A percentile compares a stretch with the other conserved stretches of the same genome.
phyloP scores from a whole-genome alignment of 2,329 filamentous ascomycete species.

The Aspergillus sp. region DNA sequence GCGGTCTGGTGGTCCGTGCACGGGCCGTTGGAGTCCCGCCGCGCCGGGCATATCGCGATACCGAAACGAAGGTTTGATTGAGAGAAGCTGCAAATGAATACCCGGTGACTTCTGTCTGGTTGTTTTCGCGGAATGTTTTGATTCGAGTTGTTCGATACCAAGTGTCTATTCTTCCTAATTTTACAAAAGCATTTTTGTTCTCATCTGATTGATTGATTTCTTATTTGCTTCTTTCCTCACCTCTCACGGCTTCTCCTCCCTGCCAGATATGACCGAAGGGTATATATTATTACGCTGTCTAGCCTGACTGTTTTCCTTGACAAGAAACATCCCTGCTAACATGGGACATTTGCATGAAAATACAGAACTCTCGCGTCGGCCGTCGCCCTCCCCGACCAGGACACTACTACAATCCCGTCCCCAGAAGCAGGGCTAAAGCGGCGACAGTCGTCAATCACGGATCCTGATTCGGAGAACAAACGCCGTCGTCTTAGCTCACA shows the following conservation, averaged over 20 bases:
- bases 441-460: slow-evolving; percentile 56
- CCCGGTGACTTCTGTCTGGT: background rate
- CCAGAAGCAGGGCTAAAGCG: slow-evolving; percentile 49
- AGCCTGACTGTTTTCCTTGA: background rate
- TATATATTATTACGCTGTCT: slow-evolving; percentile 2
- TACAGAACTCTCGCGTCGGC: slow-evolving; percentile 52
- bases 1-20: slow-evolving; percentile 33
- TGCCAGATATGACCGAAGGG: slow-evolving; percentile 21
- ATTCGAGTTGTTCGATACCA: background rate
- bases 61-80: slow-evolving; percentile 7
- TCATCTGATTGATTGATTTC: background rate
- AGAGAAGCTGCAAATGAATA: background rate
- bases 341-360: background rate
- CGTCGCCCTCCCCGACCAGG: slow-evolving; percentile 54
- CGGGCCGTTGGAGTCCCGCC: slow-evolving; percentile 16
- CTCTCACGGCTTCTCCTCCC: background rate
- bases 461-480: slow-evolving; percentile 52
- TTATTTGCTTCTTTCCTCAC: background rate
- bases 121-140: background rate
- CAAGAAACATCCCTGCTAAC: background rate
- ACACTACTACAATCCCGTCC: slow-evolving; percentile 23
- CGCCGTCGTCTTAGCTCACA: slow-evolving; percentile 52
- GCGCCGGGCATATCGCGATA: slow-evolving; percentile 15
- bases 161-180: background rate
- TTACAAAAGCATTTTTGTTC: background rate